phyloP scores from a whole-genome alignment of 2,329 filamentous ascomycete genomes.

The Pestalotiopsis sp. region DNA sequence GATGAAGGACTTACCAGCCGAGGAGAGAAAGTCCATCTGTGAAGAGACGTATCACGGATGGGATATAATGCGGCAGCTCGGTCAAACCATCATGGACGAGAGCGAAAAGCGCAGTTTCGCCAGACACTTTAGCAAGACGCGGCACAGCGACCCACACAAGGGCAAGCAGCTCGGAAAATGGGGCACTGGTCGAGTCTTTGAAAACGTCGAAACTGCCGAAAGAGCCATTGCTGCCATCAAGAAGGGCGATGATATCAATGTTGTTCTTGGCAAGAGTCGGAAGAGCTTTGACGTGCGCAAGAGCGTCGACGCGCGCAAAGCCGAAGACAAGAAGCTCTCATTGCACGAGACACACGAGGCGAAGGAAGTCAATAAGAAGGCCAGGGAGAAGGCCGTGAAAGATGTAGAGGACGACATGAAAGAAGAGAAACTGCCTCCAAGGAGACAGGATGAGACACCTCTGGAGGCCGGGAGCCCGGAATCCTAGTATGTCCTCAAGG shows the following conservation, averaged over 20 bases:
- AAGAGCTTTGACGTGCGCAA: slow-evolving; percentile 13
- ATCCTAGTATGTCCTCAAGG: background rate
- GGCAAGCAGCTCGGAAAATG: slow-evolving; percentile 37
- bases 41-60: slow-evolving; percentile 43
- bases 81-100: slow-evolving; percentile 38
- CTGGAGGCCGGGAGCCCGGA: background rate
- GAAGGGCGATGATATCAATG: slow-evolving; percentile 43
- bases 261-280: slow-evolving; percentile 23
- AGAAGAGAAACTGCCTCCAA: background rate
- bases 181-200: slow-evolving; percentile 47
- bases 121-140: slow-evolving; percentile 16
- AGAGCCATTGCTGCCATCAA: slow-evolving; percentile 46
- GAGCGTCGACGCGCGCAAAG: slow-evolving; percentile 12
- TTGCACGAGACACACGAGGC: background rate
- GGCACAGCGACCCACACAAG: slow-evolving; percentile 34
- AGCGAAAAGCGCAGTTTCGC: slow-evolving; percentile 23
- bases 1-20: slow-evolving; percentile 31
- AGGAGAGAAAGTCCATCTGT: slow-evolving; percentile 30
- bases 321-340: background rate
- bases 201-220: slow-evolving; percentile 50
- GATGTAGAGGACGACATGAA: slow-evolving; percentile 8
- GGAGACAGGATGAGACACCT: slow-evolving; percentile 1
- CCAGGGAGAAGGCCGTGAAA: slow-evolving; percentile 1
- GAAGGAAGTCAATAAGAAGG: slow-evolving; percentile 1
- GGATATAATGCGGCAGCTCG: slow-evolving; percentile 43